Base-by-base conservation (phyloP, 345 rosid genomes). In the Dipteronia dyeriana region DNA sequence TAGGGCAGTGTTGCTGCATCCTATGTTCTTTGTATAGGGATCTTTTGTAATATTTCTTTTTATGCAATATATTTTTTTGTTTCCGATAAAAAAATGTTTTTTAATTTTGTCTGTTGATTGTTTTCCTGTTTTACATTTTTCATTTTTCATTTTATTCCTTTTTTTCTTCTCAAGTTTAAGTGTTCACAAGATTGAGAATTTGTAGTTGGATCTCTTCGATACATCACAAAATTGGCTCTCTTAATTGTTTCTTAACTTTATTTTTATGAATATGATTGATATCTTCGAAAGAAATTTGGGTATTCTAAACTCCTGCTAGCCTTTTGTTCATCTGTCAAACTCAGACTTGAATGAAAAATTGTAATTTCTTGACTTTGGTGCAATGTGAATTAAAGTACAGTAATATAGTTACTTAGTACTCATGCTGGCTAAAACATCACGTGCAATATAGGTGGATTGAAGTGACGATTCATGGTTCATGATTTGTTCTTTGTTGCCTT, bases 31-130 rank as follows among this genome's bases (percentile, higher is more conserved):
- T 34, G 38, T 34, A 34, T 34, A 5, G 38, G 38, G 38, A 34
- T 34, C 38, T 34, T 34, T 34, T 34, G 38, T 34, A 34, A 34
- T 34, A 34, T 34, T 34, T 34, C 38, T 4, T 34, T 34, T 34
- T 34, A 34, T 34, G 5, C 38, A 34, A 34, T 34, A 34, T 34
- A 34, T 34, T 34, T 34, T 34, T 5, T 34, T 34, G 38, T 34
- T 34, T 34, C 6, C 38, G 4, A 34, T 34, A 34, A 34, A 31
- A 34, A 34, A 63, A 63, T 26, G 38, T 63, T 63, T 26, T 63
- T 25, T 38, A 34, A 34, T 62, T 59, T 7, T 69, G 4, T 49
- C n/a, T 34, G 22, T 41, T 74, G 67, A 62, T 54, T 71, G 73
- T 43, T 22, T 25, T 31, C 8, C 76, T 67, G 76, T 17, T 12